phyloP scores from a whole-genome alignment of 495 filamentous ascomycete species.

The Paragyromitra xinjiangensis region DNA sequence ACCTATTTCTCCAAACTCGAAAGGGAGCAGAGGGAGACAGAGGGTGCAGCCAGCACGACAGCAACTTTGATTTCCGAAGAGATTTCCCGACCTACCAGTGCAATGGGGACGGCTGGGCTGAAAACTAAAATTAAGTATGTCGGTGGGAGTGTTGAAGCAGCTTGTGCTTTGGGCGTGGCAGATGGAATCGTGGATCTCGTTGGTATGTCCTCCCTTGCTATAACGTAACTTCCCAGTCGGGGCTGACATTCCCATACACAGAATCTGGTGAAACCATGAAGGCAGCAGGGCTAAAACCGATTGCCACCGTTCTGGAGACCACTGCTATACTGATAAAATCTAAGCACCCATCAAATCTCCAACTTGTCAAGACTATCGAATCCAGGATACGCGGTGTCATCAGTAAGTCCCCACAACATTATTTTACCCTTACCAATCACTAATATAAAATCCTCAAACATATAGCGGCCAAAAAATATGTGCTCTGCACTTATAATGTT shows the following conservation, averaged over 20 bases:
- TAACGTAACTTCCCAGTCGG: background rate
- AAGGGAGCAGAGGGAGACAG: slow-evolving; percentile 53
- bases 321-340: slow-evolving; percentile 92
- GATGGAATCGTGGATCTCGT: slow-evolving; percentile 98
- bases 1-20: slow-evolving; percentile 85
- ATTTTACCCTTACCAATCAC: slow-evolving; percentile 15
- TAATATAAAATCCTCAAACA: slow-evolving; percentile 6
- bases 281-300: slow-evolving; percentile 93
- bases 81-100: slow-evolving; percentile 50
- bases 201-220: slow-evolving; percentile 66
- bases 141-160: slow-evolving; percentile 94
- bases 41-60: slow-evolving; percentile 57
- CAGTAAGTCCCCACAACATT: slow-evolving; percentile 63
- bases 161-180: slow-evolving; percentile 92
- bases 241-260: slow-evolving; percentile 57
- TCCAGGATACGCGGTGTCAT: slow-evolving; percentile 90
- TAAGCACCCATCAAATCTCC: slow-evolving; percentile 78
- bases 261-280: slow-evolving; percentile 99
- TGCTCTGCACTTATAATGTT: slow-evolving; percentile 97
- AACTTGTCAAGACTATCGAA: slow-evolving; percentile 80
- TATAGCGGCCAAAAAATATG: slow-evolving; percentile 85
- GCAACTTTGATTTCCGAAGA: slow-evolving; percentile 10
- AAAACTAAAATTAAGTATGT: slow-evolving; percentile 88
- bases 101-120: slow-evolving; percentile 63
- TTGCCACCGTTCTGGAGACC: slow-evolving; percentile 88